Base-by-base conservation (phyloP, 495 filamentous ascomycete species). In the Daldinia concentrica region DNA sequence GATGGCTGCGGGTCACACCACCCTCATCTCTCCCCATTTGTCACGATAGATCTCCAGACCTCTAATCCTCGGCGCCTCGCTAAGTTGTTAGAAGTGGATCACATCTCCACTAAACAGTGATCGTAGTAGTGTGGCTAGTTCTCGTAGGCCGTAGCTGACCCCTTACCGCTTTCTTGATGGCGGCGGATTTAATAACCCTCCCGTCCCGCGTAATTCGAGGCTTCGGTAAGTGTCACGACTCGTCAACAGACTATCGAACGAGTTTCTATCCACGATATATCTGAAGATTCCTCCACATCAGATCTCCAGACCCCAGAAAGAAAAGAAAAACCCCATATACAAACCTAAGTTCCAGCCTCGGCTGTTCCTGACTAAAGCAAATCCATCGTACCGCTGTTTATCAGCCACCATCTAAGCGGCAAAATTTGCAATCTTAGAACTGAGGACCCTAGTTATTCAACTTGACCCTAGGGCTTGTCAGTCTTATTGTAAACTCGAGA, bases 31-130 rank as follows among this genome's bases (percentile, higher is more conserved):
- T 73, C 65, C 65, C 66, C 71, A 73, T 73, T 73, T 69, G 71
- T 73, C 71, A 73, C 71, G 71, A 73, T 73, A 66, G 52, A 73
- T 73, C 71, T 73, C 71, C 71, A 73, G 71, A 73, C 71, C 29
- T 52, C 58, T 68, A 19, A 59, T 64, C 61, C 66, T 61, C 71
- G 66, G 62, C 71, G 65, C 71, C 66, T 73, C 62, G 65, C 71
- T 50, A 69, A 66, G 65, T 69, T 68, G 52, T 51, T 43, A 66
- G 65, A 66, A 69, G 71, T 73, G 71, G 71, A 73, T 66, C 65
- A 58, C 62, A 48, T 62, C 71, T 62, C 71, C 71, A 73, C 71
- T 26, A 59, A 62, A 58, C 37, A 39, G 58, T 62, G 61, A 66
- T 62, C 68, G 57, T 56, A 61, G 55, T 58, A 64, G 50, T 68